Percentiles rank a stretch among this genome's conserved stretches.
Evolutionary conservation across 306 rosid genomes (phyloP).

Genomic region (Fragaria nilgerrensis): DNA sequence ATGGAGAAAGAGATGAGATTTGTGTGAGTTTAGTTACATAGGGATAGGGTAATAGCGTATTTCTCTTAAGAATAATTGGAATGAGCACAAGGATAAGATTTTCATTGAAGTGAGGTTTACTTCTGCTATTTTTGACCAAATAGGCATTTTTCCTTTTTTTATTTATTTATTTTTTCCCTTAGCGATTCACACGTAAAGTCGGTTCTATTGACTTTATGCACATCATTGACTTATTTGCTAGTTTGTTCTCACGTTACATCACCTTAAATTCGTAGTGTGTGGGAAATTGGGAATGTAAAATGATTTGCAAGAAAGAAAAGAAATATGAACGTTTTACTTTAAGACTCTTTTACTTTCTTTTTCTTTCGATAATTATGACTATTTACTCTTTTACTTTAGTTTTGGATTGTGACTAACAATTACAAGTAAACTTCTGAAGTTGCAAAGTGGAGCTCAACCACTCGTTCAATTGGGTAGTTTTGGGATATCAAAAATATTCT

Average conservation of each 20-base stretch:
- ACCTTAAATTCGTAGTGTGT: neutral
- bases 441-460: neutral
- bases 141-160: no score
- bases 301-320: neutral
- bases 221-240: neutral
- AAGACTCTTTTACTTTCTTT: neutral
- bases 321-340: neutral
- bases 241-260: neutral
- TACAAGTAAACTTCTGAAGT: neutral
- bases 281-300: neutral
- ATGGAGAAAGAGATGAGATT: no score
- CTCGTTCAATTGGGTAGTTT: neutral
- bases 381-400: neutral
- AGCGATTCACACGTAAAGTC: neutral
- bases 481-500: conserved; percentile 1
- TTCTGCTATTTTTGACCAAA: no score
- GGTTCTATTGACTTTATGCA: neutral
- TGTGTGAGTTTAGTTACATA: no score
- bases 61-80: no score
- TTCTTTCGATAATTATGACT: neutral
- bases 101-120: no score
- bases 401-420: neutral
- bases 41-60: no score
- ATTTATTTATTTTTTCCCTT: no score
- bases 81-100: no score